Conservation (phyloP, 169 alveolate genomes). For the Plasmodium billcollinsi region DNA sequence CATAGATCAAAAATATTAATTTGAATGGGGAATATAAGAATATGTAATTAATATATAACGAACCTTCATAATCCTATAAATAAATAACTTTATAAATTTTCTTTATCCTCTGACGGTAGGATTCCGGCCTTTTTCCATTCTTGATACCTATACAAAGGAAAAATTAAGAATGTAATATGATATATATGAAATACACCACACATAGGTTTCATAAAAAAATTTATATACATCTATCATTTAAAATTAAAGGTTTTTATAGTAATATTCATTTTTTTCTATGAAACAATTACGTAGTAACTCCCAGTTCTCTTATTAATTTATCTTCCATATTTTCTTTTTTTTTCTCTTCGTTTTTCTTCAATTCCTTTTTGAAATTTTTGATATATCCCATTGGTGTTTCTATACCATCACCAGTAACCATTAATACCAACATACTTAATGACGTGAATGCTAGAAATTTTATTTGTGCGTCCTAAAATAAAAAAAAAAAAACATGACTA, state of each 20-base stretch:
- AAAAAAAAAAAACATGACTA: not conserved
- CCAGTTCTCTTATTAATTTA: conserved; percentile 45
- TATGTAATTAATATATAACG: no score
- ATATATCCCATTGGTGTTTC: conserved; percentile 70
- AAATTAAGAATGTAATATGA: not conserved
- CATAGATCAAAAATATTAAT: no score
- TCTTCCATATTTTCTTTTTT: conserved; percentile 33
- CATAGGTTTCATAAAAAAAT: no score
- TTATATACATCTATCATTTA: no score
- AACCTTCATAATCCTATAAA: no score
- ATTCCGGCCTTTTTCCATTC: conserved; percentile 76
- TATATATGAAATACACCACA: not conserved
- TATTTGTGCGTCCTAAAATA: conserved; percentile 42
- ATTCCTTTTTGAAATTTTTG: conserved; percentile 32
- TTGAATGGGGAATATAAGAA: no score
- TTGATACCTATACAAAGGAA: conserved; percentile 35
- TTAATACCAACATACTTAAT: conserved; percentile 51
- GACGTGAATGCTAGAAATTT: conserved; percentile 62
- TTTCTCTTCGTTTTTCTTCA: conserved; percentile 26
- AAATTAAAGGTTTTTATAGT: not conserved
- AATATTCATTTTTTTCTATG: not conserved
- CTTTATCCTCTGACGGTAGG: conserved; percentile 47
- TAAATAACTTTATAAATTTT: not conserved
- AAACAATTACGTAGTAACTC: conserved; percentile 43
- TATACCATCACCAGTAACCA: conserved; percentile 72